Conservation (phyloP, 1,139 yeast genomes). For the Candida sp. region DNA sequence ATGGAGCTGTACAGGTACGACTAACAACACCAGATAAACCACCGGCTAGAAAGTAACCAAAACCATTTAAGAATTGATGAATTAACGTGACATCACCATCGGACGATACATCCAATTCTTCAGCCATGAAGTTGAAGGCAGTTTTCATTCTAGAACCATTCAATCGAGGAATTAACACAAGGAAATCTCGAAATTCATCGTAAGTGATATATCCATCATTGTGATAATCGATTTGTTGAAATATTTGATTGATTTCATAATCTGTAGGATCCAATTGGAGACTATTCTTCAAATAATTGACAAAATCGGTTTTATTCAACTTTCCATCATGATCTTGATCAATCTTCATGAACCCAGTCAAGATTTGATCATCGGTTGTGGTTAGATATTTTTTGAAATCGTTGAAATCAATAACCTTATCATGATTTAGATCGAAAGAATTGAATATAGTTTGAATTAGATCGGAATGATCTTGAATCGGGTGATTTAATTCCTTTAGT, state of each 20-base stretch:
- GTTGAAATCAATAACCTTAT: conserved; percentile 52
- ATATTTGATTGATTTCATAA: conserved; percentile 55
- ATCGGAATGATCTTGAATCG: conserved; percentile 62
- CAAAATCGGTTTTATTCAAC: conserved; percentile 64
- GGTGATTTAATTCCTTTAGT: conserved; percentile 53
- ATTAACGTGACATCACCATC: conserved; percentile 91
- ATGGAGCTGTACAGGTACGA: conserved; percentile 97
- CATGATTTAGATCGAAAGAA: conserved; percentile 56
- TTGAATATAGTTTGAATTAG: conserved; percentile 54
- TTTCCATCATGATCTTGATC: conserved; percentile 79
- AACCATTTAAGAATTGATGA: conserved; percentile 74
- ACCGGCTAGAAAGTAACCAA: conserved; percentile 91
- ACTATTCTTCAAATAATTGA: conserved; percentile 52
- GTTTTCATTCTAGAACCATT: conserved; percentile 70
- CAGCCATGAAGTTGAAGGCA: conserved; percentile 78
- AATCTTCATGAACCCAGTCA: conserved; percentile 62
- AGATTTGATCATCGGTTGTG: conserved; percentile 67
- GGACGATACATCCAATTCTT: conserved; percentile 74
- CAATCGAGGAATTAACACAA: conserved; percentile 76
- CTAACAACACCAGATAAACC: conserved; percentile 96
- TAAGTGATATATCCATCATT: conserved; percentile 72
- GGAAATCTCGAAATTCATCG: conserved; percentile 82
- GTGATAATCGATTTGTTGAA: conserved; percentile 56
- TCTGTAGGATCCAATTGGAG: conserved; percentile 54
- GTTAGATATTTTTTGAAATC: conserved; percentile 62